Percentiles rank a stretch among this genome's conserved stretches.
phyloP scores from a whole-genome alignment of 2,329 filamentous ascomycete genomes.

The Arthrobotrys entomopaga region DNA sequence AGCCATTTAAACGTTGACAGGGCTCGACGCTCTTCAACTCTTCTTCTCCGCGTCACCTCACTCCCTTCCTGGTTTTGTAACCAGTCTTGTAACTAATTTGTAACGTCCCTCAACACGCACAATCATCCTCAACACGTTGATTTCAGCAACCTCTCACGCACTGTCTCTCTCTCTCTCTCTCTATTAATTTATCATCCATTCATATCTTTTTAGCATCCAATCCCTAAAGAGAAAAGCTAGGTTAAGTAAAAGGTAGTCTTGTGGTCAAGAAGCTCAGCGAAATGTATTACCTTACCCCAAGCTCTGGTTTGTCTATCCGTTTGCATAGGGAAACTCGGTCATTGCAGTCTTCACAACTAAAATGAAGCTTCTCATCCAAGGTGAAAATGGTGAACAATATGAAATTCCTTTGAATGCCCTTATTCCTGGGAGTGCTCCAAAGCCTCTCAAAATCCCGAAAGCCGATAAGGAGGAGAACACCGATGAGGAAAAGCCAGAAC shows the following conservation, averaged over 20 bases:
- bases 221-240: no score
- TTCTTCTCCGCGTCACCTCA: slow-evolving; percentile 4
- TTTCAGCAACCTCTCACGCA: neutral
- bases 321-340: no score
- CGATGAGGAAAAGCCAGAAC: neutral
- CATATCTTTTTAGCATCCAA: no score
- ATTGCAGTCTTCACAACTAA: no score
- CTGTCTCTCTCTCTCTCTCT: no score
- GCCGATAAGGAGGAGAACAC: neutral
- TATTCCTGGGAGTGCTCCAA: neutral
- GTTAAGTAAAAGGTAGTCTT: no score
- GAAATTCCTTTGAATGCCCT: neutral
- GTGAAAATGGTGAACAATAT: neutral
- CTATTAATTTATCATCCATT: no score
- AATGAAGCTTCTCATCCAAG: neutral
- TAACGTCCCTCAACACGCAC: neutral
- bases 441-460: neutral
- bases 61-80: no score
- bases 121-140: neutral
- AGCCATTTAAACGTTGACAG: slow-evolving; percentile 6
- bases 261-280: no score
- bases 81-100: no score
- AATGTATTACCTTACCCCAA: no score
- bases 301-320: no score
- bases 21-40: neutral